Conservation (phyloP, 2,329 filamentous ascomycete genomes). For the Paraphaeosphaeria sporulosa region DNA sequence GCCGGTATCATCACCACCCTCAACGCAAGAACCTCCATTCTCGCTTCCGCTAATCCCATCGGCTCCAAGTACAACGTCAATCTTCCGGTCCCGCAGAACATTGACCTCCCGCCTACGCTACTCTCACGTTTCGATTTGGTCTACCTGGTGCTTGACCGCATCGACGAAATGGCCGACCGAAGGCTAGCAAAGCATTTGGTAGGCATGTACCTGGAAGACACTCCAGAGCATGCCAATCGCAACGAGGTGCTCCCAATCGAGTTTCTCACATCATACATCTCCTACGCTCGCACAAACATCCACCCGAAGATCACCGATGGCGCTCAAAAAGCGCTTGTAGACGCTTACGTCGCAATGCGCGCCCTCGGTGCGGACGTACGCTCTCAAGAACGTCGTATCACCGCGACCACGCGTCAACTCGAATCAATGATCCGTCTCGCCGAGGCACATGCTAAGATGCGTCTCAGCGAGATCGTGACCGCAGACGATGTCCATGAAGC, state of each 20-base stretch:
- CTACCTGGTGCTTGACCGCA: slow-evolving; percentile 92
- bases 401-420: slow-evolving; percentile 93
- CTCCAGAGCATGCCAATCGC: slow-evolving; percentile 80
- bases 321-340: slow-evolving; percentile 83
- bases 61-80: slow-evolving; percentile 98
- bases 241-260: slow-evolving; percentile 86
- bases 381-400: slow-evolving; percentile 92
- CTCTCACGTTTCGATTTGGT: slow-evolving; percentile 96
- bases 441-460: slow-evolving; percentile 98
- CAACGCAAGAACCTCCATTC: slow-evolving; percentile 92
- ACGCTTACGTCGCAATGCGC: slow-evolving; percentile 93
- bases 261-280: slow-evolving; percentile 96
- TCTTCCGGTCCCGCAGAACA: slow-evolving; percentile 95
- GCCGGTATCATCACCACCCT: slow-evolving; percentile 85
- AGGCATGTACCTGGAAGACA: slow-evolving; percentile 96
- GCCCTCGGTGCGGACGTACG: slow-evolving; percentile 78
- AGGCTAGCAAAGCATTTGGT: slow-evolving; percentile 90
- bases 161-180: slow-evolving; percentile 89
- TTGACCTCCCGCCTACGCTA: slow-evolving; percentile 93
- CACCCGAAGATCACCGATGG: slow-evolving; percentile 82
- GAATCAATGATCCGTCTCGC: slow-evolving; percentile 98
- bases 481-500: slow-evolving; percentile 87
- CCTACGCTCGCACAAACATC: slow-evolving; percentile 86
- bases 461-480: slow-evolving; percentile 78
- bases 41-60: slow-evolving; percentile 97